Evolutionary conservation across 495 filamentous ascomycete genomes (phyloP), one percentile per base, ranked within the genome.

Genomic region (Staphylotrichum longicolle): DNA sequence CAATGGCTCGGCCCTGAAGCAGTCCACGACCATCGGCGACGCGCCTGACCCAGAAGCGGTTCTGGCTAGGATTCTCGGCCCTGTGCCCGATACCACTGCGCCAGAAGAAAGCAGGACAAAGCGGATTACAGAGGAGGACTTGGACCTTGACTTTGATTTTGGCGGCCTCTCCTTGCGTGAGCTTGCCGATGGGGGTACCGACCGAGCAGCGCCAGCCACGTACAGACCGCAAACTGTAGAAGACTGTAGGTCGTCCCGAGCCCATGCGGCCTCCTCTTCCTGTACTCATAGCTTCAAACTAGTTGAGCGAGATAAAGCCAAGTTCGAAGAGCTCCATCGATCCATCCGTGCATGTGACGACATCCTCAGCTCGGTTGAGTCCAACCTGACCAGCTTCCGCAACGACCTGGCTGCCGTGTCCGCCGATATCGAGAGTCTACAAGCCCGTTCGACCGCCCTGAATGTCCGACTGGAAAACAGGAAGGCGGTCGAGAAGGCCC

Each of bases 321-420:
- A 89, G 65, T 96, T 96, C 66, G 86, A 96, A 72, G 92, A 96
- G 50, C 80, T 98, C 39, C 94, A 98, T 71, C 85, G 83, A 56
- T 92, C 92, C 7, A 97, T 98, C 63, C 72, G 82, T 72, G 89
- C 90, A 35, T 98, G 94, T 71, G 93, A 98, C 73, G 89, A 96
- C 66, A 91, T 98, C 46, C 85, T 97, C 45, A 88, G 85, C 69
- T 96, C 95, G 1, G 93, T 98, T 50, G 93, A 98, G 74, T 83
- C 83, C 15, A 97, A 96, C 69, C 76, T 98, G 53, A 89, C 90
- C 47, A 91, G 88, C 69, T 98, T 98, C 68, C 91, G 93, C 74
- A 88, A 88, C 53, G 94, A 98, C 71, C 81, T 98, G 12, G 92
- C 91, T 4, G 83, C 84, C 2, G 95, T 98, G 6, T 96, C 94